phyloP scores from a whole-genome alignment of 177 flowering plant genomes.

The Vitis hybrid region DNA sequence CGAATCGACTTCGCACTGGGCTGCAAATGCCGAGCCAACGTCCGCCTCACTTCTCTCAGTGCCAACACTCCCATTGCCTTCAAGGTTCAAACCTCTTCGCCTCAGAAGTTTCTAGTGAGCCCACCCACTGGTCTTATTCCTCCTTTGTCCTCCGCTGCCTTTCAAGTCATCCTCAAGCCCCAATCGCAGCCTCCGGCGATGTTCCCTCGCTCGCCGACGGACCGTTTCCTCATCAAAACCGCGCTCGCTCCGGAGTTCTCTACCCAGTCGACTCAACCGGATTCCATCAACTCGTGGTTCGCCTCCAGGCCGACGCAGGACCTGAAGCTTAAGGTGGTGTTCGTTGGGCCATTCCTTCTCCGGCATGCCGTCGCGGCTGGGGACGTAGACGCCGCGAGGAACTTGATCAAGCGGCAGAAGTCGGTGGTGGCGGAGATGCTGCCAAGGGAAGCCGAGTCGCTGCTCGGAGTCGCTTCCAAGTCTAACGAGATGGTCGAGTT shows the following conservation, averaged over 20 bases:
- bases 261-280: slow-evolving; percentile 17
- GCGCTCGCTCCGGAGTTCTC: slow-evolving; percentile 25
- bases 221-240: slow-evolving; percentile 65
- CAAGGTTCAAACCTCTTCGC: slow-evolving; percentile 82
- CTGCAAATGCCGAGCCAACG: slow-evolving; percentile 58
- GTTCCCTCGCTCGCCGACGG: slow-evolving; percentile 70
- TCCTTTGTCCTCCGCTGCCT: slow-evolving; percentile 45
- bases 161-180: slow-evolving; percentile 74
- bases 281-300: slow-evolving; percentile 41
- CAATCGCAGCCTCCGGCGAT: slow-evolving; percentile 53
- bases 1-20: slow-evolving; percentile 46
- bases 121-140: slow-evolving; percentile 66
- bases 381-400: slow-evolving; percentile 38
- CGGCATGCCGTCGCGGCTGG: slow-evolving; percentile 45
- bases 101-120: slow-evolving; percentile 71
- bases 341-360: slow-evolving; percentile 61
- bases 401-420: slow-evolving; percentile 48
- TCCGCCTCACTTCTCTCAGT: slow-evolving; percentile 51
- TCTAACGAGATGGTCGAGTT: slow-evolving; percentile 36
- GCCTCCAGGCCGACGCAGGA: slow-evolving; percentile 37
- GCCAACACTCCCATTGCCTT: slow-evolving; percentile 46
- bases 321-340: slow-evolving; percentile 63
- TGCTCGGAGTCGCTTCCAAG: slow-evolving; percentile 41
- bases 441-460: slow-evolving; percentile 33
- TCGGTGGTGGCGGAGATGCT: slow-evolving; percentile 34